phyloP scores from a whole-genome alignment of 169 alveolate species.

The Toxoplasma gondii region DNA sequence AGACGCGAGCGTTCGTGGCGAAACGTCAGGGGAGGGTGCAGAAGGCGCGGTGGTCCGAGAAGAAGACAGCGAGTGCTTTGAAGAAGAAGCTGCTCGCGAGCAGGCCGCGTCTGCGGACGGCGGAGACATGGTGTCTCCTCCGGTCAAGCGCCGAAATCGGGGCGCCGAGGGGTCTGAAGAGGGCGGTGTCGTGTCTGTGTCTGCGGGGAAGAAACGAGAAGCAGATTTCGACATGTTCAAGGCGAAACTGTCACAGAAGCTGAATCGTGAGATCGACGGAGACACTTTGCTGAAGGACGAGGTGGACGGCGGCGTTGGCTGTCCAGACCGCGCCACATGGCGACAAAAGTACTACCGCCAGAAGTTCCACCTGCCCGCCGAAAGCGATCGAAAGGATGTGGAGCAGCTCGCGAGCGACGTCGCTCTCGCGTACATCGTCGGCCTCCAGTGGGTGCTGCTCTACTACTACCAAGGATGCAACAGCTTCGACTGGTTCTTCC shows the following conservation, averaged over 20 bases:
- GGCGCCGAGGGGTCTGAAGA: background rate
- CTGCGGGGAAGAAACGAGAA: background rate
- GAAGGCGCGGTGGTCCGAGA: background rate
- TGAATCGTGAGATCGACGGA: conserved; percentile 1
- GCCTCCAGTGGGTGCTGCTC: conserved; percentile 70
- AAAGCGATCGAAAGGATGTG: background rate
- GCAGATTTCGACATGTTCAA: conserved; percentile 54
- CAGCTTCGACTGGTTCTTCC: conserved; percentile 99
- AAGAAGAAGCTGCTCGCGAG: background rate
- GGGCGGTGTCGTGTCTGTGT: background rate
- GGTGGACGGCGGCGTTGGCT: conserved; percentile 53
- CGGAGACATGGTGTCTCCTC: background rate
- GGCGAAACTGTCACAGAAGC: background rate
- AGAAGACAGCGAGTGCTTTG: background rate
- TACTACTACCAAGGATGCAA: conserved; percentile 89
- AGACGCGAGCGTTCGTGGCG: background rate
- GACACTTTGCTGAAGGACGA: conserved; percentile 41
- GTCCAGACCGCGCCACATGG: conserved; percentile 37
- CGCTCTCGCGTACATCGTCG: conserved; percentile 22
- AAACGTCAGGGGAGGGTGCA: background rate
- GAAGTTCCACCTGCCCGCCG: conserved; percentile 36
- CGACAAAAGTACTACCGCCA: conserved; percentile 28
- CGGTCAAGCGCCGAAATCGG: background rate
- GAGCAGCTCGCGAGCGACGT: conserved; percentile 16
- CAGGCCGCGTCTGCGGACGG: background rate